phyloP scores from a whole-genome alignment of 2,329 filamentous ascomycete species.

The Claviceps fusiformis region DNA sequence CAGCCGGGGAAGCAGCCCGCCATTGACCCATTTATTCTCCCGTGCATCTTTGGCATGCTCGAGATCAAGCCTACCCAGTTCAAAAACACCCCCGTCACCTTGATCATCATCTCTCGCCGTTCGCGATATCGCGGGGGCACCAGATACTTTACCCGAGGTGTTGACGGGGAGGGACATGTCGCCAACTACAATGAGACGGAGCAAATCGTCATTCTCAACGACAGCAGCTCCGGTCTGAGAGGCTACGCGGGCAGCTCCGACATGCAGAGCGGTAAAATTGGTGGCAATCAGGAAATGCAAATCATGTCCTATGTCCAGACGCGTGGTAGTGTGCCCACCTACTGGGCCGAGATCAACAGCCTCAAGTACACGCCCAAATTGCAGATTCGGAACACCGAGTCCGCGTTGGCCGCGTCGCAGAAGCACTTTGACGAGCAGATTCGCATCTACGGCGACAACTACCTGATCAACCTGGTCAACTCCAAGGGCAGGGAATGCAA shows the following conservation, averaged over 20 bases:
- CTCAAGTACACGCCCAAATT: slow-evolving; percentile 84
- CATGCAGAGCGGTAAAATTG: slow-evolving; percentile 59
- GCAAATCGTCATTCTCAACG: slow-evolving; percentile 81
- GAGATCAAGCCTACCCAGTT: slow-evolving; percentile 78
- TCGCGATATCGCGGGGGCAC: slow-evolving; percentile 83
- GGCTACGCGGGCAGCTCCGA: slow-evolving; percentile 68
- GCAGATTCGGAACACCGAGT: slow-evolving; percentile 73
- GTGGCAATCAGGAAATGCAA: slow-evolving; percentile 61
- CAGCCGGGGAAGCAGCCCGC: slow-evolving; percentile 58
- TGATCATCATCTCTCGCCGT: slow-evolving; percentile 76
- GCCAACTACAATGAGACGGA: slow-evolving; percentile 99
- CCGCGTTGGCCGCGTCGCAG: slow-evolving; percentile 62
- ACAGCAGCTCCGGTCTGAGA: slow-evolving; percentile 57
- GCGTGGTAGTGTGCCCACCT: slow-evolving; percentile 86
- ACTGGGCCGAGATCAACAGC: slow-evolving; percentile 92
- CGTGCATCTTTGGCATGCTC: slow-evolving; percentile 92
- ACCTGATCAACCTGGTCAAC: slow-evolving; percentile 93
- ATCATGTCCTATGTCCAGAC: slow-evolving; percentile 94
- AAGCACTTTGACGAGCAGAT: slow-evolving; percentile 94
- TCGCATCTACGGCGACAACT: slow-evolving; percentile 86
- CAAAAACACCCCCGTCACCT: slow-evolving; percentile 71
- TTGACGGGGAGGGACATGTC: slow-evolving; percentile 89
- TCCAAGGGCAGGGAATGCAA: slow-evolving; percentile 81
- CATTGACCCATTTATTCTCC: slow-evolving; percentile 83
- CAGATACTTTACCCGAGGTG: slow-evolving; percentile 84